Percentiles rank a stretch among this genome's conserved stretches.
phyloP scores from a whole-genome alignment of 2,329 filamentous ascomycete species.

The Calonectria ilicicola region DNA sequence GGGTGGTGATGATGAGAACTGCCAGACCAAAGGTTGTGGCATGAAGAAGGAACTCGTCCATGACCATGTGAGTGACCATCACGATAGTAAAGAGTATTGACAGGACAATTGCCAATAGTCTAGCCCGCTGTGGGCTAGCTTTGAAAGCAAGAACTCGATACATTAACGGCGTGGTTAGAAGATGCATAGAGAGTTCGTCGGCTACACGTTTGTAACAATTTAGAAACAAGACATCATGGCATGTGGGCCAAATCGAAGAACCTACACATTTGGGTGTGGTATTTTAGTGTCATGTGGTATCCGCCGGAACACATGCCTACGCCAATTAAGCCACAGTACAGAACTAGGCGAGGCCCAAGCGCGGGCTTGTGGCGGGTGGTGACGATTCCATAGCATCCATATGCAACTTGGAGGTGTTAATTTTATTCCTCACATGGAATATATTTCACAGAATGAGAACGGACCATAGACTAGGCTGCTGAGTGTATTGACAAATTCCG shows the following conservation, averaged over 20 bases:
- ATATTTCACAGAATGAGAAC: slow-evolving; percentile 19
- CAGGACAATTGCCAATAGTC: slow-evolving; percentile 35
- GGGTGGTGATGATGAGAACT: slow-evolving; percentile 49
- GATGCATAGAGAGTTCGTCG: slow-evolving; percentile 56
- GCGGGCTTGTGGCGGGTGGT: slow-evolving; percentile 26
- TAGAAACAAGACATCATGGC: neutral
- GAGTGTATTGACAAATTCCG: slow-evolving; percentile 58
- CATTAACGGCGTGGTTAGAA: slow-evolving; percentile 54
- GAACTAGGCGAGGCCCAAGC: slow-evolving; percentile 44
- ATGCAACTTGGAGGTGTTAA: slow-evolving; percentile 46
- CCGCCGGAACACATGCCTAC: slow-evolving; percentile 48
- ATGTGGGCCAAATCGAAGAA: neutral
- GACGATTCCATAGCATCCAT: slow-evolving; percentile 52
- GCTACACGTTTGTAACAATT: slow-evolving; percentile 35
- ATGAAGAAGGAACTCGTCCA: slow-evolving; percentile 57
- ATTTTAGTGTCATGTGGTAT: slow-evolving; percentile 51
- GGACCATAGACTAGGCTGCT: slow-evolving; percentile 53
- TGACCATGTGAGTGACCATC: slow-evolving; percentile 55
- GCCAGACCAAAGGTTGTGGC: slow-evolving; percentile 50
- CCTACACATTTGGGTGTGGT: slow-evolving; percentile 51
- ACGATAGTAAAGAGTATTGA: slow-evolving; percentile 44
- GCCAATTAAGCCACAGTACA: slow-evolving; percentile 53
- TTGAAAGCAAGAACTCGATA: slow-evolving; percentile 54
- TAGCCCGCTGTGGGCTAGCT: slow-evolving; percentile 39
- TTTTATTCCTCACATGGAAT: neutral